A percentile compares a stretch with the other conserved stretches of the same genome.
Conservation (phyloP, 1,284 basidiomycete species). For the Tilletiaria anomala region DNA sequence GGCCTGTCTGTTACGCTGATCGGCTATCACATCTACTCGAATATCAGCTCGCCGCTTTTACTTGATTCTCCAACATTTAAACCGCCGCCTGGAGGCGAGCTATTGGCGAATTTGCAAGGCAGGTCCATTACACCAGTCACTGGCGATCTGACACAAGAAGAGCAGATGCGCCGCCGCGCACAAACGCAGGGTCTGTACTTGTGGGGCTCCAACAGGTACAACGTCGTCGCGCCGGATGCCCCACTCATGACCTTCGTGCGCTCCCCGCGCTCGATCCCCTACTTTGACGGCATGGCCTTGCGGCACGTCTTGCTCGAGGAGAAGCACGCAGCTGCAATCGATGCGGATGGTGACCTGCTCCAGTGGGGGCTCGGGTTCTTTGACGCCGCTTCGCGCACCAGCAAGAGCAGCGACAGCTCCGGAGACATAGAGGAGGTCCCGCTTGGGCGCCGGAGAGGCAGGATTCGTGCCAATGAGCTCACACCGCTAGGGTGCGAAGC, state of each 20-base stretch:
- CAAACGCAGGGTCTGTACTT: slow-evolving; percentile 21
- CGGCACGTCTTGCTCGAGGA: slow-evolving; percentile 30
- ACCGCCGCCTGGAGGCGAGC: background rate
- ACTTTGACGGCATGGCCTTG: slow-evolving; percentile 31
- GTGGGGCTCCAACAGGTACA: slow-evolving; percentile 30
- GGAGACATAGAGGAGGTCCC: slow-evolving; percentile 26
- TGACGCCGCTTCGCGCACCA: slow-evolving; percentile 12
- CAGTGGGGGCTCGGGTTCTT: slow-evolving; percentile 39
- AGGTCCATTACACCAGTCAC: background rate
- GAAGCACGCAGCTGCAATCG: slow-evolving; percentile 33
- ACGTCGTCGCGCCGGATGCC: slow-evolving; percentile 30
- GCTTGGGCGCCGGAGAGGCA: slow-evolving; percentile 16
- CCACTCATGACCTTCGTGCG: slow-evolving; percentile 15
- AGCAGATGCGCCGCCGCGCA: slow-evolving; percentile 23
- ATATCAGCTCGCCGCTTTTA: background rate
- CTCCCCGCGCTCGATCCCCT: slow-evolving; percentile 23
- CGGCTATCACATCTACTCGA: background rate
- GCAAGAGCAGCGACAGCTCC: slow-evolving; percentile 4
- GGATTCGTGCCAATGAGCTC: slow-evolving; percentile 12
- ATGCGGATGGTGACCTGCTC: slow-evolving; percentile 52
- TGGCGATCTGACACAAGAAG: slow-evolving; percentile 16
- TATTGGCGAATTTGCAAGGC: background rate
- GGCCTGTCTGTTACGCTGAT: background rate
- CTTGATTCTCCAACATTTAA: background rate
- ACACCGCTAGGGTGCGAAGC: slow-evolving; percentile 13